phyloP scores from a whole-genome alignment of 164 flowering plant species.

The Amborella trichopoda region DNA sequence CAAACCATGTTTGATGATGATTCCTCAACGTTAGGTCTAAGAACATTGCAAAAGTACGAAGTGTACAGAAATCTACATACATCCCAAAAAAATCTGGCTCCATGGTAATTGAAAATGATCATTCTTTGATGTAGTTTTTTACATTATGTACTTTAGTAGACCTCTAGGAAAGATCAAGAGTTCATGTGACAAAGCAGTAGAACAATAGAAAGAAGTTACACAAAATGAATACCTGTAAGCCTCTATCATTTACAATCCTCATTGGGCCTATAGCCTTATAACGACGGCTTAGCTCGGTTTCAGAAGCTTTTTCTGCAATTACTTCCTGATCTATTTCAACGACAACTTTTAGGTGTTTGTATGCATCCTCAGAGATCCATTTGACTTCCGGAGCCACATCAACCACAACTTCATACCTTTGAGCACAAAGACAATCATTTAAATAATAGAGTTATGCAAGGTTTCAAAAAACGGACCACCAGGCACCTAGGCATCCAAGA shows the following conservation, averaged over 20 bases:
- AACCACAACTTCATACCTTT: conserved; percentile 73
- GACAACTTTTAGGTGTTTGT: conserved; percentile 71
- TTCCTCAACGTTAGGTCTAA: too few species aligned
- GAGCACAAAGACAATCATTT: conserved; percentile 10
- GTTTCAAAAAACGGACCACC: not conserved
- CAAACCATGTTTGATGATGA: too few species aligned
- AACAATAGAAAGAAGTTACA: too few species aligned
- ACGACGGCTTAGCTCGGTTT: conserved; percentile 61
- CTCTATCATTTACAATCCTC: conserved; percentile 69
- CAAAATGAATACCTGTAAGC: conserved; percentile 71
- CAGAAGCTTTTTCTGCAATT: conserved; percentile 58
- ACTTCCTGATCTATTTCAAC: conserved; percentile 78
- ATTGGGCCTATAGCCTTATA: conserved; percentile 61
- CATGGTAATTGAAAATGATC: too few species aligned
- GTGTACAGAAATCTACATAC: too few species aligned
- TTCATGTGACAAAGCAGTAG: too few species aligned
- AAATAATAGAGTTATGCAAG: not conserved
- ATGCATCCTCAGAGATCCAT: conserved; percentile 77
- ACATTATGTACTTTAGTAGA: too few species aligned
- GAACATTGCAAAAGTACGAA: too few species aligned
- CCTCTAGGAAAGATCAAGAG: too few species aligned
- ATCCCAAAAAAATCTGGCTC: too few species aligned
- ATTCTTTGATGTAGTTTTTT: too few species aligned
- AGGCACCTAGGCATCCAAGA: not conserved
- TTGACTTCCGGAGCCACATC: conserved; percentile 85